Evolutionary conservation across 2,329 filamentous ascomycete species (phyloP), one percentile per base, ranked within the genome.

Genomic region (Talaromyces albobiverticillius): DNA sequence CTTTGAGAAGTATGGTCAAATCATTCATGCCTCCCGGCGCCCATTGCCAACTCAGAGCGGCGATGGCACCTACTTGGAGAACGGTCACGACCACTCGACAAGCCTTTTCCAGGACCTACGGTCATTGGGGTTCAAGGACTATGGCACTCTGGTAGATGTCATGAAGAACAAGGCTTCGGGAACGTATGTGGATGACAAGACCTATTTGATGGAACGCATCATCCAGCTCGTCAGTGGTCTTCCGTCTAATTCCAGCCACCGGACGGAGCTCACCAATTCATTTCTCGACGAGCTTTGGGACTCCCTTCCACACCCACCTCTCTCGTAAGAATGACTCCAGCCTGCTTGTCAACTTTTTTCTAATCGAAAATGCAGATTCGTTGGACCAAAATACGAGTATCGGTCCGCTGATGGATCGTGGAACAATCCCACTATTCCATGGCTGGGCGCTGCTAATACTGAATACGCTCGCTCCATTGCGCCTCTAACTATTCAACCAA

Each of bases 281-380:
- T 87, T 92, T 62, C 78, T 92, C 48, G 79, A 82, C 49, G 78
- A 85, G 68, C 78, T 92, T 0, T 92, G 87, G 87, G 77, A 84
- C 61, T 83, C 82, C 0, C 74, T 92, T 8, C 85, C 88, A 16
- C 88, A 92, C 59, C 88, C 88, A 0, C 86, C 88, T 0, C 73
- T 86, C 60, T 78, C 86, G 41, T 88, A 84, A 67, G 68, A 31
- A 9, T 20, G 2, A n/a, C 18, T 16, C 25, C 13, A 51, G 18
- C 25, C 50, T 22, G 5, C 8, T 5, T 4, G 14, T 41, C n/a
- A 13, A 9, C 10, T 5, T 9, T n/a, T 56, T 13, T 31, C 45
- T 65, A 50, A 65, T 31, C 26, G 25, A 13, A 9, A 23, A 11
- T 32, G 51, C 53, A 76, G 72, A 31, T 78, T 71, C 52, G 65